Evolutionary conservation across 257 asterid species (phyloP).

Genomic region (Oldenlandia corymbosa): DNA sequence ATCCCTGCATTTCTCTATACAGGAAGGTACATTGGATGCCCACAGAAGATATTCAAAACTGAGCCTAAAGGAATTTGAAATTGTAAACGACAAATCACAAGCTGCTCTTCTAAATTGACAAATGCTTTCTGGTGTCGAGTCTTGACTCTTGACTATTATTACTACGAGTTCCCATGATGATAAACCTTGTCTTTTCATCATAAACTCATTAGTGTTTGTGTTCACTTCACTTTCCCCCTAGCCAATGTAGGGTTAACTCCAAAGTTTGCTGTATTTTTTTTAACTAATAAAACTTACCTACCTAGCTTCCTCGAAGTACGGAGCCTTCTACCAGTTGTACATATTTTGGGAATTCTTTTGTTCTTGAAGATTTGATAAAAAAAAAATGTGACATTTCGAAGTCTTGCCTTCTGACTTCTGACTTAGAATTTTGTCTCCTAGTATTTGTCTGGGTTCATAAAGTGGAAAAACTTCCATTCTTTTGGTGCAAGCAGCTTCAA

Average conservation of each 20-base stretch:
- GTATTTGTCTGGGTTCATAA: conserved; percentile 35
- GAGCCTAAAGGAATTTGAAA: not conserved
- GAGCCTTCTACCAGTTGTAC: not conserved
- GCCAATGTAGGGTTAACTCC: conserved; percentile 1
- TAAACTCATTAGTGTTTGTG: not conserved
- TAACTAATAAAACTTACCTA: not conserved
- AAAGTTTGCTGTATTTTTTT: conserved; percentile 1
- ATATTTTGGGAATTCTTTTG: not conserved
- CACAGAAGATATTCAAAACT: not conserved
- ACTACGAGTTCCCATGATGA: not conserved
- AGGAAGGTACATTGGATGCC: conserved; percentile 2
- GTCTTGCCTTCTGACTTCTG: conserved; percentile 19
- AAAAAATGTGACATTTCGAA: conserved; percentile 28
- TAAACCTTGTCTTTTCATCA: conserved; percentile 1
- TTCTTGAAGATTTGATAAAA: conserved; percentile 5
- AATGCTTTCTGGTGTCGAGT: not conserved
- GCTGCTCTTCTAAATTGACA: conserved; percentile 3
- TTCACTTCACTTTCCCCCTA: conserved; percentile 6
- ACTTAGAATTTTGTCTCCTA: conserved; percentile 42
- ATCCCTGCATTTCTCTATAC: no score
- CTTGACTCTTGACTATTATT: no score
- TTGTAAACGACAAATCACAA: conserved; percentile 4
- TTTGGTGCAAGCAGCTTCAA: conserved; percentile 17
- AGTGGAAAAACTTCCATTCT: conserved; percentile 18
- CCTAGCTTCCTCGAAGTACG: conserved; percentile 22